Evolutionary conservation across 2,329 filamentous ascomycete species (phyloP).

Genomic region (Graphilbum ipis-grandicollis): DNA sequence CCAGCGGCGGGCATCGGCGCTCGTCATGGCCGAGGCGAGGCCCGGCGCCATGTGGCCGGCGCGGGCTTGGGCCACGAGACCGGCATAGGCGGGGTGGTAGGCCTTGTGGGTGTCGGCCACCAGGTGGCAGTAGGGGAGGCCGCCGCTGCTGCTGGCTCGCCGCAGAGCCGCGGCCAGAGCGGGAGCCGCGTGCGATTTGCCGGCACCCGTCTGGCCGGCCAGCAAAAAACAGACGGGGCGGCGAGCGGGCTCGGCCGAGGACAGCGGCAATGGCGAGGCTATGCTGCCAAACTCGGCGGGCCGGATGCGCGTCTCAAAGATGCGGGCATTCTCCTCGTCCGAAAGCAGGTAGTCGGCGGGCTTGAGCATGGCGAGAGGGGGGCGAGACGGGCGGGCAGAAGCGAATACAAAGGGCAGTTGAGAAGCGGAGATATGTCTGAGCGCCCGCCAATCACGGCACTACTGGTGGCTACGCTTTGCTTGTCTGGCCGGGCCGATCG

Average conservation of each 20-base stretch:
- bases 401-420: neutral
- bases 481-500: too few relatives aligned
- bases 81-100: conserved; percentile 24
- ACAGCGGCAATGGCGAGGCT: neutral
- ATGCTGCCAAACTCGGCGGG: conserved; percentile 8
- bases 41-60: conserved; percentile 12
- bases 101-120: conserved; percentile 32
- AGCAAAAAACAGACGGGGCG: conserved; percentile 23
- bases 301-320: conserved; percentile 12
- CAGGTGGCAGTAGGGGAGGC: conserved; percentile 18
- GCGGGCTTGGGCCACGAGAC: conserved; percentile 11
- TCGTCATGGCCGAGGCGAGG: conserved; percentile 21
- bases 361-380: neutral
- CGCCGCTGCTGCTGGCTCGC: neutral
- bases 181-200: conserved; percentile 27
- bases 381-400: too few relatives aligned
- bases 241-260: neutral
- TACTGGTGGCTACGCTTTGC: too few relatives aligned
- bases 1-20: conserved; percentile 25
- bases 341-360: conserved; percentile 11
- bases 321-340: conserved; percentile 12
- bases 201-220: conserved; percentile 28
- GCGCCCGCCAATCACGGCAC: too few relatives aligned
- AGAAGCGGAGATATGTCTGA: neutral
- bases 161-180: conserved; percentile 17